Conservation (phyloP, 495 filamentous ascomycete species). For the Penicillium salamii region DNA sequence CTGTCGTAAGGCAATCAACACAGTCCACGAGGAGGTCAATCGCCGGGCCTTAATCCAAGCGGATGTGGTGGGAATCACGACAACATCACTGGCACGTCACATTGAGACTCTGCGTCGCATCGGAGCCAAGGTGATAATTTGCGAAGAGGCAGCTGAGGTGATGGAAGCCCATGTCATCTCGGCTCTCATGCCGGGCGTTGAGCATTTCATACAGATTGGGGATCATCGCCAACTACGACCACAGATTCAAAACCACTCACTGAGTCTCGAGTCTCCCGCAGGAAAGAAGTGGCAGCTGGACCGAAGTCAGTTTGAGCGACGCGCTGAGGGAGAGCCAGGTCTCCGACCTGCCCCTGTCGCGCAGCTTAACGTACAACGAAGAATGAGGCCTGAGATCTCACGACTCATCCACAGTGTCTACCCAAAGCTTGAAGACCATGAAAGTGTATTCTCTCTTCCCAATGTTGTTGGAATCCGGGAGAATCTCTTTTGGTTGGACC, state of each 20-base stretch:
- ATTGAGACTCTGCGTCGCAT: constrained; percentile 18
- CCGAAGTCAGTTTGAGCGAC: constrained; percentile 11
- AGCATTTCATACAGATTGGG: constrained; percentile 68
- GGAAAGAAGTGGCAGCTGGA: constrained; percentile 8
- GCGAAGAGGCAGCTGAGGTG: constrained; percentile 72
- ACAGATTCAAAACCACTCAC: constrained; percentile 49
- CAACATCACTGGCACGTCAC: constrained; percentile 29
- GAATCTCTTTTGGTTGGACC: constrained; percentile 71
- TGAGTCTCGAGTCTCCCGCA: constrained; percentile 34
- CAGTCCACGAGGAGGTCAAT: constrained; percentile 11
- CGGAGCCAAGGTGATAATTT: constrained; percentile 55
- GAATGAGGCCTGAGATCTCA: constrained; percentile 74
- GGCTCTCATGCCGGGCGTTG: constrained; percentile 58
- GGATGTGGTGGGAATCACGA: constrained; percentile 35
- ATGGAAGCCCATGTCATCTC: constrained; percentile 64
- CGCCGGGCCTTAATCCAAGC: constrained; percentile 8
- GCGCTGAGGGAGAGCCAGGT: constrained; percentile 9
- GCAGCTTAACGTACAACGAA: constrained; percentile 59
- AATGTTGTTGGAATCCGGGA: constrained; percentile 59
- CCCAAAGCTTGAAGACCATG: constrained; percentile 56
- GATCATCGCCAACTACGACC: constrained; percentile 68
- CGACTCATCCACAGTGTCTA: constrained; percentile 61
- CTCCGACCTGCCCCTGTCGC: constrained; percentile 38
- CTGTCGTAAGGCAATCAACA: constrained; percentile 3
- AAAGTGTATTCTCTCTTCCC: constrained; percentile 47